Evolutionary conservation across 2,329 filamentous ascomycete species (phyloP).

Genomic region (Torrubiella hemipterigena): DNA sequence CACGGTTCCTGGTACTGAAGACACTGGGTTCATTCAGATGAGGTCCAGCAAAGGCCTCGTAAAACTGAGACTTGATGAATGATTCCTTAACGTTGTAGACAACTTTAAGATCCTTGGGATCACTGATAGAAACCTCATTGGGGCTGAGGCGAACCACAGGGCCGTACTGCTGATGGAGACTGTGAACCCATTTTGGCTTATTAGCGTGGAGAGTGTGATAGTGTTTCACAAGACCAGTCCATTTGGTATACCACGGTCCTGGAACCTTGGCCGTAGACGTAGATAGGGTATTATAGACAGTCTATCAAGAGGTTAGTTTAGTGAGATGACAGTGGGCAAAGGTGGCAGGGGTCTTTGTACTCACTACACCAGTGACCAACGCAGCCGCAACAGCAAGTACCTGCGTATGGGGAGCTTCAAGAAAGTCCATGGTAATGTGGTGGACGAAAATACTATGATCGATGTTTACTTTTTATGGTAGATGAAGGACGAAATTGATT

Average conservation of each 20-base stretch:
- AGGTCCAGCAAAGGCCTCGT: conserved; percentile 10
- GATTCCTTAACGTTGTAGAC: conserved; percentile 19
- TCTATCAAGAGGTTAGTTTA: too few relatives aligned
- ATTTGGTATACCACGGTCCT: conserved; percentile 14
- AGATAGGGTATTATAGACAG: too few relatives aligned
- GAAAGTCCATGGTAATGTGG: too few relatives aligned
- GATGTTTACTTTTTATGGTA: too few relatives aligned
- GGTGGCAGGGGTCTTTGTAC: too few relatives aligned
- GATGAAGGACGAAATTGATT: too few relatives aligned
- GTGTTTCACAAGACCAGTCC: conserved; percentile 8
- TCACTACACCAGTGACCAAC: too few relatives aligned
- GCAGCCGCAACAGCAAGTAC: too few relatives aligned
- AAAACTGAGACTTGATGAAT: conserved; percentile 14
- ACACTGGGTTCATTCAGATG: conserved; percentile 12
- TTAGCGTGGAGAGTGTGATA: conserved; percentile 10
- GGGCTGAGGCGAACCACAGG: conserved; percentile 14
- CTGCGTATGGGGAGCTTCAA: too few relatives aligned
- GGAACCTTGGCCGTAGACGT: too few relatives aligned
- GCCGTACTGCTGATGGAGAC: conserved; percentile 14
- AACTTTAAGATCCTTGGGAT: conserved; percentile 12
- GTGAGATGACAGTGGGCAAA: too few relatives aligned
- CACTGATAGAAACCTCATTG: conserved; percentile 11
- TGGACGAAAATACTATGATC: too few relatives aligned
- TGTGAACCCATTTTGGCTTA: conserved; percentile 10
- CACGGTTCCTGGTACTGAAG: conserved; percentile 26